These are phyloP conservation scores for Dryas octopetala DNA, from an alignment of 306 rosid genomes.

Conservation along the genomic window DNA sequence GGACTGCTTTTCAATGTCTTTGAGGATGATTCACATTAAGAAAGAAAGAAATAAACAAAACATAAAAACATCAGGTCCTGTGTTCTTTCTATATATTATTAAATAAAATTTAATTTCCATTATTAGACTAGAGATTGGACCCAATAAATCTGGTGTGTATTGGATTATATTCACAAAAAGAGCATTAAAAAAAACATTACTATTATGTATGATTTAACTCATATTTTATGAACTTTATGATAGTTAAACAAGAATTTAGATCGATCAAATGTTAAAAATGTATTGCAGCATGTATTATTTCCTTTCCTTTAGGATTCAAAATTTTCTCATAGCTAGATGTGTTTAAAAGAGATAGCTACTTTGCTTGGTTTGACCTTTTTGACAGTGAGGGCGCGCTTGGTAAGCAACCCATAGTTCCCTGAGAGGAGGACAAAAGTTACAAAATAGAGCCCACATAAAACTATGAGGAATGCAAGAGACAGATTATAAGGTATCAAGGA, in stretches of 20 bases:
- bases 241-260: background rate
- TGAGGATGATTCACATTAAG: slow-evolving; percentile 19
- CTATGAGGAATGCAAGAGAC: background rate
- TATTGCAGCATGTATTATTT: background rate
- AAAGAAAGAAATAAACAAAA: slow-evolving; percentile 3
- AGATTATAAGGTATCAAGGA: background rate
- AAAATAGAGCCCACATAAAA: slow-evolving; percentile 28
- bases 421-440: slow-evolving; percentile 18
- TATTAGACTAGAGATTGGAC: background rate
- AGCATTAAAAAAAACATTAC: background rate
- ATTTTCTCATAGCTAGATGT: slow-evolving; percentile 17
- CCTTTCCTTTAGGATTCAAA: background rate
- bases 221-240: background rate
- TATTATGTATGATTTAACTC: background rate
- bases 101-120: background rate
- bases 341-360: background rate
- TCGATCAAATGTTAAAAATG: background rate
- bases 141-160: background rate
- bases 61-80: no score
- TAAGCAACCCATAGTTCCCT: slow-evolving; percentile 21
- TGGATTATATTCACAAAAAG: background rate
- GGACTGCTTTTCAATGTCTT: slow-evolving; percentile 35
- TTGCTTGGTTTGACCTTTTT: slow-evolving; percentile 17
- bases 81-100: no score
- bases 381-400: slow-evolving; percentile 13